phyloP scores from a whole-genome alignment of 1,284 basidiomycete genomes.

The Apiotrichum akiyoshidainum region DNA sequence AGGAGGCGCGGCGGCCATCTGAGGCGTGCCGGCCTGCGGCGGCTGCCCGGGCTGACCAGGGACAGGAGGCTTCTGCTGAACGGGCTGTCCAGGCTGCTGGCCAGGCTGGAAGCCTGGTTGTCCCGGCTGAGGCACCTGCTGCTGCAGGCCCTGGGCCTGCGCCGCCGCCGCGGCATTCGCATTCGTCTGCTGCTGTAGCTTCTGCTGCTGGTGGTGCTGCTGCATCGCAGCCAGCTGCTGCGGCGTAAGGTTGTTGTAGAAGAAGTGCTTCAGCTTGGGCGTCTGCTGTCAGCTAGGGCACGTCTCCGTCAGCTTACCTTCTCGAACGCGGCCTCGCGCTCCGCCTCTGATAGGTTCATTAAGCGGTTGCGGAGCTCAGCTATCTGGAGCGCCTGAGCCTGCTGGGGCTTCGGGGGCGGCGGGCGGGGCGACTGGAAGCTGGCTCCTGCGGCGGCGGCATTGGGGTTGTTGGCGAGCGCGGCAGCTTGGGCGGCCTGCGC shows the following conservation, averaged over 20 bases:
- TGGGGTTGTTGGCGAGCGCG: constrained; percentile 9
- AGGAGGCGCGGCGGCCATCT: not conserved
- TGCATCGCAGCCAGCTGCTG: constrained; percentile 7
- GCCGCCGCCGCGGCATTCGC: constrained; percentile 8
- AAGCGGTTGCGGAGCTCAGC: constrained; percentile 31
- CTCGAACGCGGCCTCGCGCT: constrained; percentile 33
- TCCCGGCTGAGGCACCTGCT: no score
- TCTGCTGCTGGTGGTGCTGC: constrained; percentile 3
- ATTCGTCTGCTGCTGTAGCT: constrained; percentile 1
- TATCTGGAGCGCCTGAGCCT: constrained; percentile 18
- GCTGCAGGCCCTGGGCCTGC: not conserved
- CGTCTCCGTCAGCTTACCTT: constrained; percentile 23
- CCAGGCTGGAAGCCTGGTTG: not conserved
- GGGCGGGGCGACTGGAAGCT: constrained; percentile 36
- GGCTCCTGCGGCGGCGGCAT: not conserved
- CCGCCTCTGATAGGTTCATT: constrained; percentile 31
- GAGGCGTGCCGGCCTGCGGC: constrained; percentile 2
- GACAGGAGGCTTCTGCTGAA: constrained; percentile 6
- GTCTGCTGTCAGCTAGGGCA: constrained; percentile 19
- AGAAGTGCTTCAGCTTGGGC: constrained; percentile 32
- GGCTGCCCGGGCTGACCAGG: constrained; percentile 2
- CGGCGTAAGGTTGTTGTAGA: constrained; percentile 22
- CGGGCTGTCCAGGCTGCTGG: constrained; percentile 1
- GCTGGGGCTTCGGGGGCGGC: constrained; percentile 14
- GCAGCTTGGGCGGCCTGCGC: no score